Evolutionary conservation across 225 moss, liverwort and hornwort species (phyloP).

Genomic region (Bryum argenteum): DNA sequence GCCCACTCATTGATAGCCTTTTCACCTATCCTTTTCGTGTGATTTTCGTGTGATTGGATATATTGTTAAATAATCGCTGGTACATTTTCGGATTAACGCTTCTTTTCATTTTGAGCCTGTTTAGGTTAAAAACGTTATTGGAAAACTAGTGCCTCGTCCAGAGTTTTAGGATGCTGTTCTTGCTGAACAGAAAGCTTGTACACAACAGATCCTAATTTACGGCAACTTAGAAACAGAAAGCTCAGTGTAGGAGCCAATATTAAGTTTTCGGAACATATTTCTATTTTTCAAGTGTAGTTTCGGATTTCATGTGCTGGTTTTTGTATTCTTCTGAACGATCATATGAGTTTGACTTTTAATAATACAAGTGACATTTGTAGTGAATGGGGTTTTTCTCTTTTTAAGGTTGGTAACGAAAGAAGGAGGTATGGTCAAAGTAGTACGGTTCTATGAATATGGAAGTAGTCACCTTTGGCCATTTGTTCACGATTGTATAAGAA

Average conservation of each 20-base stretch:
- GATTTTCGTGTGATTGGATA: no score
- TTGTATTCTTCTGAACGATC: not conserved
- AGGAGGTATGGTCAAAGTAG: not conserved
- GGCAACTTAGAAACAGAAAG: not conserved
- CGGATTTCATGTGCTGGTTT: no score
- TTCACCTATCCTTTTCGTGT: no score
- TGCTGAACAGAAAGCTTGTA: not conserved
- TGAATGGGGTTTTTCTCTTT: not conserved
- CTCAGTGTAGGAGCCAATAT: not conserved
- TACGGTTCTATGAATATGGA: not conserved
- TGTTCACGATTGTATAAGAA: not conserved
- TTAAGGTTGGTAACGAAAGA: not conserved
- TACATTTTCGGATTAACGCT: not conserved
- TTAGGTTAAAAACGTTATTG: no score
- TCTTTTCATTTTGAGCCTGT: no score
- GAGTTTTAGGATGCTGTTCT: not conserved
- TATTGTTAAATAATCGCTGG: conserved; percentile 6
- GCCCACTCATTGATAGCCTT: no score
- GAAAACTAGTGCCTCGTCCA: no score
- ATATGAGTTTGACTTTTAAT: no score
- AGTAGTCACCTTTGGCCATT: not conserved
- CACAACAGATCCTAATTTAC: not conserved
- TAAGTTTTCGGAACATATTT: not conserved
- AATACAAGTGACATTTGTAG: not conserved
- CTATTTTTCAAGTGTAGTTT: no score